Evolutionary conservation across 306 rosid genomes (phyloP).

Genomic region (peach (Prunus persica)): DNA sequence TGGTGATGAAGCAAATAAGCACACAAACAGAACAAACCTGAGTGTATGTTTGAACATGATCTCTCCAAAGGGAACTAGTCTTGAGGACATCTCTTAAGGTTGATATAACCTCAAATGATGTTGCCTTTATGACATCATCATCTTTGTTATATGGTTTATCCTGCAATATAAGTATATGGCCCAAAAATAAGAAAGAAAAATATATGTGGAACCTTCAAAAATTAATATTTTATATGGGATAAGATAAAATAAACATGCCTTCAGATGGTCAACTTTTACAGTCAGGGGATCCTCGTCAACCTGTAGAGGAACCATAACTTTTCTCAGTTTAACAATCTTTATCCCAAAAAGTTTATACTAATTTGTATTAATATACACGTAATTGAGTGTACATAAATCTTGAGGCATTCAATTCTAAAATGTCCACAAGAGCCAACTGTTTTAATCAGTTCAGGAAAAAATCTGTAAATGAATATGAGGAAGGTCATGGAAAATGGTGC

Average conservation of each 20-base stretch:
- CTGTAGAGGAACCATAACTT: constrained; percentile 36
- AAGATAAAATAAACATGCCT: constrained; percentile 43
- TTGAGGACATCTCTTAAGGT: constrained; percentile 68
- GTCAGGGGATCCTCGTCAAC: constrained; percentile 86
- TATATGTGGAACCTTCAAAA: constrained; percentile 9
- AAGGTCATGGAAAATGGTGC: neutral
- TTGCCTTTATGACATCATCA: constrained; percentile 83
- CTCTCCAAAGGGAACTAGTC: constrained; percentile 85
- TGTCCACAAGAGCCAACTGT: neutral
- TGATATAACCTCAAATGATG: constrained; percentile 83
- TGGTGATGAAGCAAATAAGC: neutral
- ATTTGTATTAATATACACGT: neutral
- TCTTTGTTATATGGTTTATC: constrained; percentile 81
- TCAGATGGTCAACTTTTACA: constrained; percentile 96
- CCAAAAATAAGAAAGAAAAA: constrained; percentile 16
- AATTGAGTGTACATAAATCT: neutral
- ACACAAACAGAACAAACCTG: constrained; percentile 41
- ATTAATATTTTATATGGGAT: constrained; percentile 10
- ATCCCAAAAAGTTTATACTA: neutral
- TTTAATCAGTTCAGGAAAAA: neutral
- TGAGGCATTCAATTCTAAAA: neutral
- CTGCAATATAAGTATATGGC: constrained; percentile 41
- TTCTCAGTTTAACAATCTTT: neutral
- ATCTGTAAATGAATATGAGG: neutral
- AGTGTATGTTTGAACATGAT: constrained; percentile 78